phyloP scores from a whole-genome alignment of 2,329 filamentous ascomycete species.

The Scedosporium boydii region DNA sequence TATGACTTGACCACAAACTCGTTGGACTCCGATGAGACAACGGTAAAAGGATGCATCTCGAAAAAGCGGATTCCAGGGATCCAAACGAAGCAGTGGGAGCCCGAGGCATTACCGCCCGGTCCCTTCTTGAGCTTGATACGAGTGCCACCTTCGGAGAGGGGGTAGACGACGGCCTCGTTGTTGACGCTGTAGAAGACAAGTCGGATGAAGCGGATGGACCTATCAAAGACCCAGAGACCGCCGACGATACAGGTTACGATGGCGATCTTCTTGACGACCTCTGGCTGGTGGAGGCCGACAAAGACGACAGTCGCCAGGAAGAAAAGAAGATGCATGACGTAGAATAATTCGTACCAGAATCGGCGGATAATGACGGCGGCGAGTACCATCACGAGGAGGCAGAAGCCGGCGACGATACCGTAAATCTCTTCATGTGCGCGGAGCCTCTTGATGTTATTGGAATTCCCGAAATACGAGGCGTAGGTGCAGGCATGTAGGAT shows the following conservation, averaged over 20 bases:
- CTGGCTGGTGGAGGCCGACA: slow-evolving; percentile 42
- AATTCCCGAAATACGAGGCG: slow-evolving; percentile 26
- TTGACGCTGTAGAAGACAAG: slow-evolving; percentile 35
- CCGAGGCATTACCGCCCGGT: slow-evolving; percentile 35
- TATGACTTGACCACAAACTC: slow-evolving; percentile 51
- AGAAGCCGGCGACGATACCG: slow-evolving; percentile 37
- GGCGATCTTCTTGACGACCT: slow-evolving; percentile 29
- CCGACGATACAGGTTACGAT: slow-evolving; percentile 31
- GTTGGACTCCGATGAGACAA: slow-evolving; percentile 37
- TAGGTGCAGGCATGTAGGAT: slow-evolving; percentile 38
- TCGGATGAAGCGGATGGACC: slow-evolving; percentile 34
- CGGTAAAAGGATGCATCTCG: slow-evolving; percentile 57
- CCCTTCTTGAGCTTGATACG: slow-evolving; percentile 43
- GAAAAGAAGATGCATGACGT: slow-evolving; percentile 39
- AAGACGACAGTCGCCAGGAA: slow-evolving; percentile 38
- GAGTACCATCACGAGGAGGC: slow-evolving; percentile 33
- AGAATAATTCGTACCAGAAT: slow-evolving; percentile 47
- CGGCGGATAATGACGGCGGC: slow-evolving; percentile 32
- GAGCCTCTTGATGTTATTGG: slow-evolving; percentile 20
- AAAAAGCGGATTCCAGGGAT: slow-evolving; percentile 45
- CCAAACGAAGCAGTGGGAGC: slow-evolving; percentile 56
- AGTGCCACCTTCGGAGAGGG: slow-evolving; percentile 44
- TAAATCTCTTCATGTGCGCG: slow-evolving; percentile 29
- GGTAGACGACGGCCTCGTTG: slow-evolving; percentile 42
- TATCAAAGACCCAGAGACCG: slow-evolving; percentile 40